phyloP scores from a whole-genome alignment of 2,329 filamentous ascomycete species.

The Verticillium klebahnii region DNA sequence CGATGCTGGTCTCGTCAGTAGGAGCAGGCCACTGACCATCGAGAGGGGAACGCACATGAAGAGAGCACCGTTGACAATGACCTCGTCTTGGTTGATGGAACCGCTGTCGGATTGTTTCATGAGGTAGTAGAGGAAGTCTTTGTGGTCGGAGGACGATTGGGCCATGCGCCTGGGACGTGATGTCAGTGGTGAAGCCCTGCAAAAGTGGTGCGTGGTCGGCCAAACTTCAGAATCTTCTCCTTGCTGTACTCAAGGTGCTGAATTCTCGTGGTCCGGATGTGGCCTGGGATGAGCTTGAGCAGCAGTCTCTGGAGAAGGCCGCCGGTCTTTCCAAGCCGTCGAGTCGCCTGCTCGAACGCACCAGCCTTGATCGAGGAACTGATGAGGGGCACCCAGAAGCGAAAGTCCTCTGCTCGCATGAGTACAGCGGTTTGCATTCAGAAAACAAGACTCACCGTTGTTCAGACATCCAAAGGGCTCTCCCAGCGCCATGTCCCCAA shows the following conservation, averaged over 20 bases:
- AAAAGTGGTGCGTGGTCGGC: neutral
- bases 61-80: conserved; percentile 1
- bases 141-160: neutral
- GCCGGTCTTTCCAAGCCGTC: conserved; percentile 1
- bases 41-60: neutral
- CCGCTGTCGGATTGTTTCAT: neutral
- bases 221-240: neutral
- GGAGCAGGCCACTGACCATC: neutral
- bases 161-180: neutral
- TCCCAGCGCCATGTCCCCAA: conserved; percentile 42
- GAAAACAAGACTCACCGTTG: conserved; percentile 7
- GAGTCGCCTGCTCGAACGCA: conserved; percentile 4
- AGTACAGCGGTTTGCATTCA: neutral
- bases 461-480: conserved; percentile 35
- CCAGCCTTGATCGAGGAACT: conserved; percentile 6
- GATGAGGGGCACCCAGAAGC: conserved; percentile 6
- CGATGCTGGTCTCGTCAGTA: neutral
- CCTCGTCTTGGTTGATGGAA: conserved; percentile 1
- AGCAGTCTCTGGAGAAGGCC: neutral
- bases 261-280: conserved; percentile 4
- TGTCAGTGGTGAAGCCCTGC: neutral
- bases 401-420: conserved; percentile 1
- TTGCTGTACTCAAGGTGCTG: conserved; percentile 2
- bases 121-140: conserved; percentile 3
- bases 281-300: neutral